phyloP scores from a whole-genome alignment of 225 moss, liverwort and hornwort species.

The Physcomitrellopsis africana region DNA sequence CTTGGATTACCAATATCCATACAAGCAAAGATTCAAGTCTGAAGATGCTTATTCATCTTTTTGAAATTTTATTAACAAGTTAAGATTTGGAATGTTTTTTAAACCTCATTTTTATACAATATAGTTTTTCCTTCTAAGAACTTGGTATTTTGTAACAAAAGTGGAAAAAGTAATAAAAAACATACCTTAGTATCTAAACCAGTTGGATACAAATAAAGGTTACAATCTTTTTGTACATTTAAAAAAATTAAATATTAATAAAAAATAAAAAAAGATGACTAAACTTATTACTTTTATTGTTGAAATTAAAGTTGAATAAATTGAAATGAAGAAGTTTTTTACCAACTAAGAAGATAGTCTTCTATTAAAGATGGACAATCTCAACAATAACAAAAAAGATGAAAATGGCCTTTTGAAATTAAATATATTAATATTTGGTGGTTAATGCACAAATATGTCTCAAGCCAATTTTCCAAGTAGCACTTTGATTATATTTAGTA shows the following conservation, averaged over 20 bases:
- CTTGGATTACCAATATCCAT: conserved; percentile 38
- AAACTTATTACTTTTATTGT: conserved; percentile 23
- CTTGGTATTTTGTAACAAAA: conserved; percentile 51
- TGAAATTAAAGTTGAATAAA: conserved; percentile 23
- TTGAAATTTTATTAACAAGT: conserved; percentile 17
- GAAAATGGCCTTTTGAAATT: neutral
- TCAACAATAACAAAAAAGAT: conserved; percentile 22
- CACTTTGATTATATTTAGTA: conserved; percentile 32
- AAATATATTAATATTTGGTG: conserved; percentile 24
- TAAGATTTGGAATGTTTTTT: conserved; percentile 41
- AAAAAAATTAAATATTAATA: conserved; percentile 19
- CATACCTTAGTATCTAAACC: conserved; percentile 32
- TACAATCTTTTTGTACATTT: conserved; percentile 20
- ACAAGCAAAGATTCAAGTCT: conserved; percentile 33
- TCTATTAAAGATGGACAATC: conserved; percentile 38
- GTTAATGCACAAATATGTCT: conserved; percentile 1
- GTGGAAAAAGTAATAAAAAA: conserved; percentile 32
- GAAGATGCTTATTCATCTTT: conserved; percentile 25
- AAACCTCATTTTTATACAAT: conserved; percentile 45
- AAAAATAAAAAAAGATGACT: neutral
- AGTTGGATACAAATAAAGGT: conserved; percentile 42
- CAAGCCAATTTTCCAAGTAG: conserved; percentile 18
- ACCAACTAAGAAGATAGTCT: conserved; percentile 31
- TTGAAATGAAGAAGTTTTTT: conserved; percentile 30
- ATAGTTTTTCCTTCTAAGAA: conserved; percentile 65